Percentiles rank a stretch among this genome's conserved stretches.
Evolutionary conservation across 2,329 filamentous ascomycete species (phyloP).

Genomic region (Scytalidium sp.): DNA sequence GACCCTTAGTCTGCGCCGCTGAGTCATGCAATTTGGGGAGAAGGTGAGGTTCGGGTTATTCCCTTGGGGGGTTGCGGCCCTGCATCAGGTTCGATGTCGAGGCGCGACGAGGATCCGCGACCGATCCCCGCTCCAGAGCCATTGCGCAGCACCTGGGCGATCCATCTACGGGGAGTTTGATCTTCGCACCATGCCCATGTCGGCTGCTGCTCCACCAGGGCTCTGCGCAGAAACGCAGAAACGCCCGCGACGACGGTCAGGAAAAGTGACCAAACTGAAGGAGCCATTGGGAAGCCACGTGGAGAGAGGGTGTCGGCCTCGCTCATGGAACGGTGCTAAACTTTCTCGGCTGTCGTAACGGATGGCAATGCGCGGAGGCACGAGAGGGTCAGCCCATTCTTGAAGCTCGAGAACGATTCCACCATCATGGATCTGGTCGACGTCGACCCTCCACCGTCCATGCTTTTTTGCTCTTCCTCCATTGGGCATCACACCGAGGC

Average conservation of each 20-base stretch:
- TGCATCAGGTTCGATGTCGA: background rate
- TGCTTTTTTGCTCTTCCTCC: background rate
- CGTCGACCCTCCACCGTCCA: background rate
- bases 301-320: background rate
- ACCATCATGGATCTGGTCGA: background rate
- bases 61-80: background rate
- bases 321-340: background rate
- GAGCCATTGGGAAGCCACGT: background rate
- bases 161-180: background rate
- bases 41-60: too few species aligned
- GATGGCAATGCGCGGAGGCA: background rate
- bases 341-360: background rate
- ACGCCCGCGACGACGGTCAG: background rate
- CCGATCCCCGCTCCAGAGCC: background rate
- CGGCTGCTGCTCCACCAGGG: background rate
- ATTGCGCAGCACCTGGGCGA: background rate
- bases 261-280: background rate
- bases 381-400: background rate
- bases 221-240: too few species aligned
- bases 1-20: background rate
- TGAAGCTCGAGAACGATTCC: background rate
- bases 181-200: background rate
- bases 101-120: background rate
- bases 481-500: background rate
- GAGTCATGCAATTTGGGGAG: background rate